phyloP scores from a whole-genome alignment of 2,329 filamentous ascomycete species.

The Hypoxylon sp. region DNA sequence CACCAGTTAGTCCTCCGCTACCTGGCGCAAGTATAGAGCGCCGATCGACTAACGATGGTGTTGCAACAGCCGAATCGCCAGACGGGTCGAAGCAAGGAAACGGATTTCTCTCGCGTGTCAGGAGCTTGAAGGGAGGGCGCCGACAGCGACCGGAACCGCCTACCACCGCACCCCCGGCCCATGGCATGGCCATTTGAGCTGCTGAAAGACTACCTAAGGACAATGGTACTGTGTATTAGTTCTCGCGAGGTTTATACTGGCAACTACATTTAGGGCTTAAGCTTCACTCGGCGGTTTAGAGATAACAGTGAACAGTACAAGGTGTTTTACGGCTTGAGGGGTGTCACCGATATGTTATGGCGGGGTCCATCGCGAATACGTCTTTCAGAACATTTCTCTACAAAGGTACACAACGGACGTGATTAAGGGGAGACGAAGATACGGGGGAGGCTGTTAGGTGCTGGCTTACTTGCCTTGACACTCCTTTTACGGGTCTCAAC shows the following conservation, averaged over 20 bases:
- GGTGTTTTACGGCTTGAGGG: slow-evolving; percentile 28
- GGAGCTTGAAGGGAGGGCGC: slow-evolving; percentile 82
- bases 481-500: slow-evolving; percentile 42
- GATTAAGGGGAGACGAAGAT: slow-evolving; percentile 4
- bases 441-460: slow-evolving; percentile 24
- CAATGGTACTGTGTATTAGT: slow-evolving; percentile 32
- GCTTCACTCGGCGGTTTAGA: slow-evolving; percentile 17
- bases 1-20: slow-evolving; percentile 66
- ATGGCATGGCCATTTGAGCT: slow-evolving; percentile 46
- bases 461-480: slow-evolving; percentile 38
- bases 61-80: slow-evolving; percentile 58
- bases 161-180: slow-evolving; percentile 41
- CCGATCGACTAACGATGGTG: slow-evolving; percentile 73
- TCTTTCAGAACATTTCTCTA: slow-evolving; percentile 22
- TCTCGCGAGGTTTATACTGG: slow-evolving; percentile 24
- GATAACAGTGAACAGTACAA: slow-evolving; percentile 11
- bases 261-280: slow-evolving; percentile 13
- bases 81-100: slow-evolving; percentile 62
- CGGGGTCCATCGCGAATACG: slow-evolving; percentile 35
- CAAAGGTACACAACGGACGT: slow-evolving; percentile 28
- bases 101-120: slow-evolving; percentile 83
- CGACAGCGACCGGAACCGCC: slow-evolving; percentile 61
- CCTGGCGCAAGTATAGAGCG: slow-evolving; percentile 70
- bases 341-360: slow-evolving; percentile 17
- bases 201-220: background rate